phyloP scores from a whole-genome alignment of 2,329 filamentous ascomycete genomes.

The Waltergamsia citrina region DNA sequence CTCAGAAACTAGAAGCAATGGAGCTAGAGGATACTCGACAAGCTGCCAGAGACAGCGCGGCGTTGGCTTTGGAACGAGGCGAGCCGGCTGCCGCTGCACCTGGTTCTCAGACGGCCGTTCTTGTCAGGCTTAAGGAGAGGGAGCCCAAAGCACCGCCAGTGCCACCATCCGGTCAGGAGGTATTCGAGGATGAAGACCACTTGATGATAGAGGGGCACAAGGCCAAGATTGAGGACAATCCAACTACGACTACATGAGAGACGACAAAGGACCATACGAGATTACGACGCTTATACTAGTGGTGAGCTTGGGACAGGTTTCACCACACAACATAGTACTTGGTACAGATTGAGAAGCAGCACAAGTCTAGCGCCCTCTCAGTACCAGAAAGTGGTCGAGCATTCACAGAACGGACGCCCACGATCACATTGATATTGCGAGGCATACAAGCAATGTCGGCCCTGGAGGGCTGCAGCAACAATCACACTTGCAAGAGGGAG shows the following conservation, averaged over 20 bases:
- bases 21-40: constrained; percentile 34
- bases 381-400: too few relatives aligned
- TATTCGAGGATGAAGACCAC: constrained; percentile 22
- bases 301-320: too few relatives aligned
- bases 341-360: constrained; percentile 4
- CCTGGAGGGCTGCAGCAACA: too few relatives aligned
- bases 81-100: constrained; percentile 10
- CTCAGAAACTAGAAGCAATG: constrained; percentile 27
- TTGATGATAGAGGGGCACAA: constrained; percentile 42
- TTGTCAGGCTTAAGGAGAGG: constrained; percentile 44
- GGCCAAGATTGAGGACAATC: constrained; percentile 22
- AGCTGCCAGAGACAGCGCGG: constrained; percentile 25
- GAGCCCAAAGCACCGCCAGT: constrained; percentile 10
- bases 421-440: neutral
- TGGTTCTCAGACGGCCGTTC: constrained; percentile 16
- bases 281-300: neutral
- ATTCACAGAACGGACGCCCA: neutral
- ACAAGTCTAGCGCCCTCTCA: neutral
- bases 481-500: constrained; percentile 13
- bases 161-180: neutral
- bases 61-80: constrained; percentile 42
- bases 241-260: constrained; percentile 3
- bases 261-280: constrained; percentile 4
- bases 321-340: too few relatives aligned
- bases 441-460: too few relatives aligned